Evolutionary conservation across 202 grass and related monocot genomes (phyloP), one percentile per base, ranked within the genome.

Genomic region (Digitaria exilis): DNA sequence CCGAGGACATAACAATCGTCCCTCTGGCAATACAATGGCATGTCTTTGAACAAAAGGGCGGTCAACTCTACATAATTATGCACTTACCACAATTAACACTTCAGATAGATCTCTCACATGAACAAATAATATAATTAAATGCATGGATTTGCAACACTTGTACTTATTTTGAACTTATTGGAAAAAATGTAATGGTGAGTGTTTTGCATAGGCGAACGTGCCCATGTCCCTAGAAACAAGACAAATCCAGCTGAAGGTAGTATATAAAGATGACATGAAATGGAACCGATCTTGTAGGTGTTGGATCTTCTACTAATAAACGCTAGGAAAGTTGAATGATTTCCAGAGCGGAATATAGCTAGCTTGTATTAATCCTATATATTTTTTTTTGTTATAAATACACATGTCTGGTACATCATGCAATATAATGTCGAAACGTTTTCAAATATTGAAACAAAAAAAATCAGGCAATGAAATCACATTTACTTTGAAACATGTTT

Each of bases 71-170:
- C 10, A 50, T 63, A 32, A 22, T 48, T 34, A 22, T 43, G 16
- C 28, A 12, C 44, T 51, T 34, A 51, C 3, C 45, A 35, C 24
- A 17, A 19, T 4, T 35, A 24, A 19, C 2, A 6, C 52, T 78
- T 64, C n/a, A n/a, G n/a, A n/a, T 57, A 7, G 0, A 22, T 65
- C 37, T 78, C 30, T 52, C 44, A 51, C 0, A 17, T 13, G 6
- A 81, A 21, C 51, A 73, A 63, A n/a, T 6, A 9, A n/a, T n/a
- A n/a, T n/a, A n/a, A n/a, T n/a, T 77, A 63, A 52, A 39, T 39
- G 37, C 37, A 39, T 73, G 32, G 18, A 8, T 73, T n/a, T 13
- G n/a, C 2, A n/a, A 44, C 41, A 44, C 14, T 44, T 24, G 43
- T 7, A 69, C 22, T 41, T 25, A 44, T 18, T 60, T 3, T 19